Base-by-base conservation (phyloP, 306 rosid species). In the cucumber (Cucumis sativus) region DNA sequence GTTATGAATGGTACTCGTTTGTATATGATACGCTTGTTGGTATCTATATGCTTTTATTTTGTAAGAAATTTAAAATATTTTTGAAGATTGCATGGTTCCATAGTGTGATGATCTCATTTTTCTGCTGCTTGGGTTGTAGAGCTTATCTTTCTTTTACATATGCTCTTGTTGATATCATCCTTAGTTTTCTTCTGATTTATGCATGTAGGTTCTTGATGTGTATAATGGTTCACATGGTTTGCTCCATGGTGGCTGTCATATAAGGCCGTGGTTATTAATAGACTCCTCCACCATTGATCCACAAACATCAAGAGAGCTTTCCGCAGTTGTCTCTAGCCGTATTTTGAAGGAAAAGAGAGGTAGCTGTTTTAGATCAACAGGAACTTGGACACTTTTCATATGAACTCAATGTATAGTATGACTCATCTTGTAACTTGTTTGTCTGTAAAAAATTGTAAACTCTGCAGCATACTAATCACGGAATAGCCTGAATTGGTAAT, bases 221-320 rank as follows among this genome's bases (percentile, higher is more conserved):
- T 95, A 85, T 79, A 84, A 90, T 45, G 98, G 98, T 72, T 87
- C 89, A 40, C 85, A 90, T 87, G 98, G 98, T 84, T 87, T 95
- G 85, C 91, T 92, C 81, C 84, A 84, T 68, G 87, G 88, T 80
- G 97, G 92, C 80, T 84, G 81, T 73, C 82, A 79, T 75, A 39
- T 92, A 71, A 85, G 92, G 82, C 98, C 98, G 2, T 84, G 93
- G 97, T 81, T 95, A 68, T 80, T 95, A 74, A 87, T 92, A 87
- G 97, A 95, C 83, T 90, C 98, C 33, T 95, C 98, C 62, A 87
- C 97, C 75, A 89, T 92, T 73, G 98, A 95, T 88, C 97, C 98
- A 51, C 93, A 86, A 83, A 89, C 96, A 67, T 92, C 97, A 0
- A 87, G 96, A 88, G 88, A 85, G 67, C 93, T 95, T 82, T 90